Evolutionary conservation across 1,284 basidiomycete species (phyloP).

Genomic region (Austropuccinia psidii): DNA sequence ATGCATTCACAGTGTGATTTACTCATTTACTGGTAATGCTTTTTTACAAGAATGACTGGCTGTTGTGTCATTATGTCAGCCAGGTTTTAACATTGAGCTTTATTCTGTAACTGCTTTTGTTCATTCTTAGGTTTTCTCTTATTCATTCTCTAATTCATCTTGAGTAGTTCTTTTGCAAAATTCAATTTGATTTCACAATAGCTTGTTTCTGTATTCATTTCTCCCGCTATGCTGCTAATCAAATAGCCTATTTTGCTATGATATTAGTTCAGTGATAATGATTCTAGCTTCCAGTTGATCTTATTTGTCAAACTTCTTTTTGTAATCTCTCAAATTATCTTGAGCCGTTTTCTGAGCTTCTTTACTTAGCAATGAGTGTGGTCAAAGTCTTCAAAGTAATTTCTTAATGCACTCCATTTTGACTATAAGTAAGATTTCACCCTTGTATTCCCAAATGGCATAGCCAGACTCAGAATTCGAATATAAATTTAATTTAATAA

Average conservation of each 20-base stretch:
- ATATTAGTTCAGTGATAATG: constrained; percentile 85
- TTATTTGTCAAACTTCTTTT: constrained; percentile 87
- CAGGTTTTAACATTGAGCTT: no score
- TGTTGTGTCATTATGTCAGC: no score
- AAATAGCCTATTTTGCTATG: constrained; percentile 79
- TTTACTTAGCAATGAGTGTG: constrained; percentile 73
- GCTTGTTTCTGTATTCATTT: constrained; percentile 40
- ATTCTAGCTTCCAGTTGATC: constrained; percentile 92
- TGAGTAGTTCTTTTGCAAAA: constrained; percentile 41
- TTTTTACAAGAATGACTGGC: no score
- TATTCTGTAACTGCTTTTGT: constrained; percentile 47
- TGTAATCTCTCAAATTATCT: constrained; percentile 85
- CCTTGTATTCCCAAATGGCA: constrained; percentile 95
- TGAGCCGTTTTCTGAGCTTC: constrained; percentile 82
- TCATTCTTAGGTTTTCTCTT: constrained; percentile 47
- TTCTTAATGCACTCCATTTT: constrained; percentile 90
- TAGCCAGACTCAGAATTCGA: constrained; percentile 87
- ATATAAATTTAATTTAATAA: background rate
- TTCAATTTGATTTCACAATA: constrained; percentile 41
- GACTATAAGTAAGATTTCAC: constrained; percentile 79
- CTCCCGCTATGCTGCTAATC: constrained; percentile 99
- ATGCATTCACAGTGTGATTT: no score
- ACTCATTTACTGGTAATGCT: no score
- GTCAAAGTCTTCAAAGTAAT: constrained; percentile 94
- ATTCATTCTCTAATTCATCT: constrained; percentile 43